phyloP scores from a whole-genome alignment of 257 asterid species.

The Salvia miltiorrhiza region DNA sequence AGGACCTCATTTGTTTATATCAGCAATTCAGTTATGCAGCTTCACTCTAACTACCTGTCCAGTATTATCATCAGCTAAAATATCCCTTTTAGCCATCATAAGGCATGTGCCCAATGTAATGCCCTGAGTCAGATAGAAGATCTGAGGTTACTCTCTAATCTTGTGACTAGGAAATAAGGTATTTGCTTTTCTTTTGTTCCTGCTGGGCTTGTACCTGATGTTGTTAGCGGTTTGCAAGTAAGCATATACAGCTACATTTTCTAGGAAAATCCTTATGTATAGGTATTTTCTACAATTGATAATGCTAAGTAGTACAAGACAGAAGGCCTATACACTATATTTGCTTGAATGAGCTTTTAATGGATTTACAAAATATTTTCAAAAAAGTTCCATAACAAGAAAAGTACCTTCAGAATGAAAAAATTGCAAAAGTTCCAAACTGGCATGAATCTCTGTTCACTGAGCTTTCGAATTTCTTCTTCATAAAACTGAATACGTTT shows the following conservation, averaged over 20 bases:
- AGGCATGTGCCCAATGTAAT: neutral
- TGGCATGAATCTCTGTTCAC: constrained; percentile 95
- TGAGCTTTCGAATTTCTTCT: constrained; percentile 97
- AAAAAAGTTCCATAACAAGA: constrained; percentile 3
- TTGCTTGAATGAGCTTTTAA: neutral
- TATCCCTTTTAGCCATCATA: neutral
- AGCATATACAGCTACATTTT: neutral
- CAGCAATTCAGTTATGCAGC: neutral
- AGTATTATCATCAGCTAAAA: constrained; percentile 10
- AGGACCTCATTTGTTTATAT: neutral
- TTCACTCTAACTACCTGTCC: neutral
- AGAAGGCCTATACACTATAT: neutral
- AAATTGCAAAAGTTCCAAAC: constrained; percentile 98
- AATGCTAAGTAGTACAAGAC: neutral
- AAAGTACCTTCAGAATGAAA: constrained; percentile 75
- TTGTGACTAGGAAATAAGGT: neutral
- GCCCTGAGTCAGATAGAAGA: neutral
- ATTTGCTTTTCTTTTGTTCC: neutral
- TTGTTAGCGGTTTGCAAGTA: neutral
- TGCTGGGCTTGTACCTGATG: neutral
- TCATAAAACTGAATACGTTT: constrained; percentile 91
- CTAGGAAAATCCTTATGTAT: neutral
- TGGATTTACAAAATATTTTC: neutral
- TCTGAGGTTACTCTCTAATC: neutral
- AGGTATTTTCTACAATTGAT: neutral